Percentiles rank a stretch among this genome's conserved stretches.
Conservation (phyloP, 2,329 filamentous ascomycete species). For the Plenodomus lindquistii region DNA sequence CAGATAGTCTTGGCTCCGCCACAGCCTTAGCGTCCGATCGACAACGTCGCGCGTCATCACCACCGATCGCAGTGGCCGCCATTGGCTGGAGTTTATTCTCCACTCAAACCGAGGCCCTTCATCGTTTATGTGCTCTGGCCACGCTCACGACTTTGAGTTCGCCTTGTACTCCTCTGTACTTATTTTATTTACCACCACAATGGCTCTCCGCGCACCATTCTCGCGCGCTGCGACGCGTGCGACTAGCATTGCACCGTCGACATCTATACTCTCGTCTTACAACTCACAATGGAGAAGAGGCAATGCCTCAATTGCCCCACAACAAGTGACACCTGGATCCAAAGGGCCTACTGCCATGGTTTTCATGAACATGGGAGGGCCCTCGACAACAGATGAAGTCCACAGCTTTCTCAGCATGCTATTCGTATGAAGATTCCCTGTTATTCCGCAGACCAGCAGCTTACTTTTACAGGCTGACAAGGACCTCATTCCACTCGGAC, state of each 20-base stretch:
- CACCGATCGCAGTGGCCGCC: conserved; percentile 14
- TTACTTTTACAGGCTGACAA: conserved; percentile 70
- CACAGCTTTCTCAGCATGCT: conserved; percentile 85
- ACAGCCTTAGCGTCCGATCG: conserved; percentile 17
- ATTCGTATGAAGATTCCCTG: conserved; percentile 67
- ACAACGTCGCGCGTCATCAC: conserved; percentile 31
- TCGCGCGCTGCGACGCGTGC: conserved; percentile 39
- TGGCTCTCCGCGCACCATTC: conserved; percentile 44
- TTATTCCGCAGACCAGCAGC: conserved; percentile 1
- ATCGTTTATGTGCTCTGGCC: conserved; percentile 27
- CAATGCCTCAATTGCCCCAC: conserved; percentile 63
- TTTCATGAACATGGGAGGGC: conserved; percentile 98
- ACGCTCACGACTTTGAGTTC: background rate
- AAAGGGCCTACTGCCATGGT: conserved; percentile 96
- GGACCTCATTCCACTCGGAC: conserved; percentile 93
- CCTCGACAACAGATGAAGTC: conserved; percentile 85
- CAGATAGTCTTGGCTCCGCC: conserved; percentile 1
- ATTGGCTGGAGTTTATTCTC: conserved; percentile 30
- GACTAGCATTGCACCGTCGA: conserved; percentile 30
- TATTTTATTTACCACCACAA: conserved; percentile 37
- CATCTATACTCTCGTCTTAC: conserved; percentile 32
- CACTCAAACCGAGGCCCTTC: conserved; percentile 18
- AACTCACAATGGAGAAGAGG: conserved; percentile 43
- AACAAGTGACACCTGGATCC: conserved; percentile 71
- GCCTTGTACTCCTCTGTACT: conserved; percentile 4